Conservation (phyloP, 148 eudicot species). For the Cornus florida region DNA sequence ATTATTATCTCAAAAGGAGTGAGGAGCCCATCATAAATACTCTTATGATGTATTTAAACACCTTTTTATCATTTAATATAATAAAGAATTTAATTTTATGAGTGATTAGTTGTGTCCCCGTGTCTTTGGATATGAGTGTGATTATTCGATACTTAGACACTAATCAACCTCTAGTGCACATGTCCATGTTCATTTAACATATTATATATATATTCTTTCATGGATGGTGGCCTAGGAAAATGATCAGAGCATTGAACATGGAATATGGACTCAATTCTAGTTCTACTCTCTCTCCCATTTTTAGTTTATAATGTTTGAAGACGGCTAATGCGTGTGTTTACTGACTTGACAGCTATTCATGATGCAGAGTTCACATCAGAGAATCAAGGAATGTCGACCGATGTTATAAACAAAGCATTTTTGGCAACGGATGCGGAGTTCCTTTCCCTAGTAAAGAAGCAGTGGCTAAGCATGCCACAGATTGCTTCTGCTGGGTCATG, state of each 20-base stretch:
- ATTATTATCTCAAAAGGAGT: too few relatives aligned
- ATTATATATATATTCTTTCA: not conserved
- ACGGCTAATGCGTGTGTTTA: slow-evolving; percentile 21
- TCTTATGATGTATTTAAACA: too few relatives aligned
- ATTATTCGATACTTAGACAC: too few relatives aligned
- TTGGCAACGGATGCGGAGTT: slow-evolving; percentile 77
- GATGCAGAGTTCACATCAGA: slow-evolving; percentile 70
- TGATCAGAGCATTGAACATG: not conserved
- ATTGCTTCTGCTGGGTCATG: slow-evolving; percentile 86
- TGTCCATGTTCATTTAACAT: too few relatives aligned
- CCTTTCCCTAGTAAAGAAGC: slow-evolving; percentile 53
- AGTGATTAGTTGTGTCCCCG: too few relatives aligned
- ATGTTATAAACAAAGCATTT: slow-evolving; percentile 64
- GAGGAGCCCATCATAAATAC: too few relatives aligned
- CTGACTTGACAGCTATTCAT: slow-evolving; percentile 48
- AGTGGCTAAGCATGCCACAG: slow-evolving; percentile 64
- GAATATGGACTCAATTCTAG: not conserved
- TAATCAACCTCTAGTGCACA: too few relatives aligned
- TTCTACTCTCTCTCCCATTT: not conserved
- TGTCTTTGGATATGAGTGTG: too few relatives aligned
- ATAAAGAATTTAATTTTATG: too few relatives aligned
- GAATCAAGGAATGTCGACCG: slow-evolving; percentile 59
- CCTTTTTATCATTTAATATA: too few relatives aligned
- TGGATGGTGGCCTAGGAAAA: not conserved
- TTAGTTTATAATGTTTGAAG: not conserved